A percentile compares a stretch with the other conserved stretches of the same genome.
These are phyloP conservation scores for Alternaria consortialis DNA, from an alignment of 2,329 filamentous ascomycete species.

Conservation along the genomic window DNA sequence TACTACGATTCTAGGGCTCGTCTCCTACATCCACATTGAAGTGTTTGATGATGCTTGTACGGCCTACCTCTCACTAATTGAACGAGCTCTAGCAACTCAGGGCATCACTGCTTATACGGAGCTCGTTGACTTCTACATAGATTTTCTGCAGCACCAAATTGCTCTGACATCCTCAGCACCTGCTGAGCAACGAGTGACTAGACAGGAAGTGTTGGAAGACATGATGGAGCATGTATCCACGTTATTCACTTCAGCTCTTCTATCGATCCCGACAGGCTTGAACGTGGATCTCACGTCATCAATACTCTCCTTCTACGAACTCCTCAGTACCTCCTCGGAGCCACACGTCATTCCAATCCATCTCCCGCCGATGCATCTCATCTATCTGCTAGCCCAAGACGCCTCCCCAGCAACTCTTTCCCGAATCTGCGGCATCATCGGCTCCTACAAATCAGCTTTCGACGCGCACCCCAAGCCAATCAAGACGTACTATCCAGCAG, in stretches of 20 bases:
- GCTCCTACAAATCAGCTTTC: slow-evolving; percentile 77
- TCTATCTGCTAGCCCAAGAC: slow-evolving; percentile 77
- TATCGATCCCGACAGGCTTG: slow-evolving; percentile 32
- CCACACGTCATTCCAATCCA: slow-evolving; percentile 65
- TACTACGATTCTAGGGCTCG: slow-evolving; percentile 63
- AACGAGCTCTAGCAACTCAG: slow-evolving; percentile 52
- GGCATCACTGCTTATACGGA: slow-evolving; percentile 62
- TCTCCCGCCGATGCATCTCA: slow-evolving; percentile 71
- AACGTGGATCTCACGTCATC: slow-evolving; percentile 59
- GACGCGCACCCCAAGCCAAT: slow-evolving; percentile 65
- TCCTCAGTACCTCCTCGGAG: slow-evolving; percentile 56
- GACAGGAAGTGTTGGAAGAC: slow-evolving; percentile 46
- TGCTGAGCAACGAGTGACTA: slow-evolving; percentile 50
- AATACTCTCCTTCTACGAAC: slow-evolving; percentile 73
- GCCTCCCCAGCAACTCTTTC: slow-evolving; percentile 70
- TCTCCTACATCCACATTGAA: slow-evolving; percentile 53
- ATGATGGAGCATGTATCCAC: slow-evolving; percentile 43
- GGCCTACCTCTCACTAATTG: slow-evolving; percentile 52
- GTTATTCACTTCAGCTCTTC: slow-evolving; percentile 42
- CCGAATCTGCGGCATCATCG: slow-evolving; percentile 73
- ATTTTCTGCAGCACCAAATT: slow-evolving; percentile 67
- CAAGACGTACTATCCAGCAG: slow-evolving; percentile 44
- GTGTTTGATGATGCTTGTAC: slow-evolving; percentile 59
- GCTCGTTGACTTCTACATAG: slow-evolving; percentile 73
- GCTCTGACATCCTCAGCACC: slow-evolving; percentile 43